Evolutionary conservation across 2,329 filamentous ascomycete genomes (phyloP).

Genomic region (Alternaria infectoria): DNA sequence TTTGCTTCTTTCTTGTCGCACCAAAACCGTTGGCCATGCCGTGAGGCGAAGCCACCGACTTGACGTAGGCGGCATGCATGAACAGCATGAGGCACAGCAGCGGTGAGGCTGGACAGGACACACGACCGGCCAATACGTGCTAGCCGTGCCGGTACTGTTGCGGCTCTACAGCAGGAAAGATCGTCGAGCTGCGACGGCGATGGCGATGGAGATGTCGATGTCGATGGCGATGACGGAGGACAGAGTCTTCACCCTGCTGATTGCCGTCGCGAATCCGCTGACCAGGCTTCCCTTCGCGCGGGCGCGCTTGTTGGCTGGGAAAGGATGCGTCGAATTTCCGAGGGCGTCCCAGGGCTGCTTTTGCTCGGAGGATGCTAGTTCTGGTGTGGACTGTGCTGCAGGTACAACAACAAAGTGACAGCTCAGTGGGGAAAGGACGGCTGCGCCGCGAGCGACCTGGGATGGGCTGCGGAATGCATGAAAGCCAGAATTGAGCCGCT

Average conservation of each 20-base stretch:
- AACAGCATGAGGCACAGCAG: constrained; percentile 4
- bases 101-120: constrained; percentile 11
- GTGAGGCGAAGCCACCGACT: constrained; percentile 5
- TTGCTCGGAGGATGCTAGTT: constrained; percentile 13
- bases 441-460: not conserved
- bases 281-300: constrained; percentile 4
- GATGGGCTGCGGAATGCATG: not conserved
- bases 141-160: not conserved
- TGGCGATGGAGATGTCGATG: not conserved
- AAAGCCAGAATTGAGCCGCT: not conserved
- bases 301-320: constrained; percentile 7
- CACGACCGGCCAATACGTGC: not conserved
- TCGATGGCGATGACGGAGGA: not conserved
- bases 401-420: constrained; percentile 7
- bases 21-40: constrained; percentile 2
- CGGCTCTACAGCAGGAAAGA: not conserved
- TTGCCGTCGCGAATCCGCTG: not conserved
- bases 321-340: constrained; percentile 13
- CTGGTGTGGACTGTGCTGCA: constrained; percentile 14
- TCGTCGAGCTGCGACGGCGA: not conserved
- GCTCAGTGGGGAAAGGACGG: not conserved
- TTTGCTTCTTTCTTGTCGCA: not conserved
- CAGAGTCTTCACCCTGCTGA: not conserved
- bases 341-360: constrained; percentile 2
- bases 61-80: not conserved